Percentiles rank a stretch among this genome's conserved stretches.
Evolutionary conservation across 768 basidiomycete species (phyloP).

Genomic region (Auricularia cornea): DNA sequence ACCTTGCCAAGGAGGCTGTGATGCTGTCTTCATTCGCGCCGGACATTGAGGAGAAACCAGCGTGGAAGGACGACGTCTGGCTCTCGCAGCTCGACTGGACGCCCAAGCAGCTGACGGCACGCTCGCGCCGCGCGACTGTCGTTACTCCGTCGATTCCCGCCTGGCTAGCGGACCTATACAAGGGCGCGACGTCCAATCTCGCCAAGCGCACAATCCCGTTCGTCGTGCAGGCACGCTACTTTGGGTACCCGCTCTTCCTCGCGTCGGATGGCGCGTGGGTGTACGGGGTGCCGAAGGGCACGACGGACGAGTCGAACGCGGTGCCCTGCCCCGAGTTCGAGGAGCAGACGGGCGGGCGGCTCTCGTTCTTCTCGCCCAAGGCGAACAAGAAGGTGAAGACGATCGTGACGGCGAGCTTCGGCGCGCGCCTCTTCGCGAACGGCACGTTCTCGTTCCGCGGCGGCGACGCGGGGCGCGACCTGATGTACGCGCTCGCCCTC

Average conservation of each 20-base stretch:
- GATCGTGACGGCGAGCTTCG: conserved; percentile 40
- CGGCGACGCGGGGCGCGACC: not conserved
- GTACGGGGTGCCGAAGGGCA: conserved; percentile 5
- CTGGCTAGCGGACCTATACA: conserved; percentile 49
- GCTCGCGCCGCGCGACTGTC: conserved; percentile 10
- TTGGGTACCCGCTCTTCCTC: conserved; percentile 52
- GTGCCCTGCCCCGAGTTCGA: conserved; percentile 34
- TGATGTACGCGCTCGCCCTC: not conserved
- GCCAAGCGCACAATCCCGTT: conserved; percentile 54
- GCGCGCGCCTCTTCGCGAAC: conserved; percentile 34
- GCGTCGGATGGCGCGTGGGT: conserved; percentile 54
- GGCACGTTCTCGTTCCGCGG: conserved; percentile 31
- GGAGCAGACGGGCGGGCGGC: conserved; percentile 20
- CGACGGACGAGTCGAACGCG: not conserved
- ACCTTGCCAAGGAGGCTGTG: conserved; percentile 53
- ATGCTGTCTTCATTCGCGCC: conserved; percentile 6
- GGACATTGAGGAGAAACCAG: conserved; percentile 37
- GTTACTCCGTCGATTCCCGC: not conserved
- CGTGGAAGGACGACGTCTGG: conserved; percentile 74
- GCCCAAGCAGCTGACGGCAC: conserved; percentile 43
- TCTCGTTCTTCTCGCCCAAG: conserved; percentile 14
- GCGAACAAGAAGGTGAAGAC: conserved; percentile 15
- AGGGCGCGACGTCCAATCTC: conserved; percentile 34
- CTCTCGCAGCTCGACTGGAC: conserved; percentile 91
- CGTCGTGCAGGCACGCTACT: conserved; percentile 54